A percentile compares a stretch with the other conserved stretches of the same genome.
These are phyloP conservation scores for Phialophora verrucosa DNA, from an alignment of 2,329 filamentous ascomycete species.

Conservation along the genomic window DNA sequence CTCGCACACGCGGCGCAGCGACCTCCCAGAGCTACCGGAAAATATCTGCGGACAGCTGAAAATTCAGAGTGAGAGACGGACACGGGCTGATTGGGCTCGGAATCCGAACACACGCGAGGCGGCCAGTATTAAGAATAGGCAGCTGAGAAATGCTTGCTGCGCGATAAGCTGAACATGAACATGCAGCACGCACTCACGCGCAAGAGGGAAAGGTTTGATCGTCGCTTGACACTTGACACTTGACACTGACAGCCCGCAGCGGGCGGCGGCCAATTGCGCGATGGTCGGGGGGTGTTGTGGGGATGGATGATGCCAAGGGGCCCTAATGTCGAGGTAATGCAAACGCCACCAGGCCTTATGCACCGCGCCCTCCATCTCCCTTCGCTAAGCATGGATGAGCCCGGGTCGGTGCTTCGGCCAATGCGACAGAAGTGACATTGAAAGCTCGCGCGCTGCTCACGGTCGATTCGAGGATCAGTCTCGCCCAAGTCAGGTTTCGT, in stretches of 20 bases:
- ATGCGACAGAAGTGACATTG: slow-evolving; percentile 14
- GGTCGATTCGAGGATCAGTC: slow-evolving; percentile 12
- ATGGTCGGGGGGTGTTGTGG: slow-evolving; percentile 16
- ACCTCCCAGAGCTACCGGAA: not conserved
- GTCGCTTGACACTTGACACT: not conserved
- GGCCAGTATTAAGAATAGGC: slow-evolving; percentile 15
- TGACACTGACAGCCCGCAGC: not conserved
- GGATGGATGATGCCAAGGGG: slow-evolving; percentile 22
- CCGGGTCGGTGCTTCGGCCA: slow-evolving; percentile 12
- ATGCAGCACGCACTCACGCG: slow-evolving; percentile 5
- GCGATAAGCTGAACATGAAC: slow-evolving; percentile 22
- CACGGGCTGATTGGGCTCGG: slow-evolving; percentile 12
- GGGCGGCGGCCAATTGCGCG: slow-evolving; percentile 17
- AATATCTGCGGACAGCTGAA: not conserved
- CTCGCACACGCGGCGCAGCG: not conserved
- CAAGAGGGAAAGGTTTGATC: slow-evolving; percentile 1
- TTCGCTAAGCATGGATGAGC: slow-evolving; percentile 21
- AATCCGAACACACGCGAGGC: slow-evolving; percentile 13
- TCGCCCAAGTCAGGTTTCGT: slow-evolving; percentile 5
- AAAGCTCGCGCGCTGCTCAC: not conserved
- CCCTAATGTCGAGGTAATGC: slow-evolving; percentile 12
- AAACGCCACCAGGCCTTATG: slow-evolving; percentile 21
- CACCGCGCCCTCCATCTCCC: slow-evolving; percentile 12
- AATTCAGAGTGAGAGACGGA: not conserved
- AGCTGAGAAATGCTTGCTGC: slow-evolving; percentile 15